A percentile compares a stretch with the other conserved stretches of the same genome.
phyloP scores from a whole-genome alignment of 805 yeast genomes.

The Starmerella geochares region DNA sequence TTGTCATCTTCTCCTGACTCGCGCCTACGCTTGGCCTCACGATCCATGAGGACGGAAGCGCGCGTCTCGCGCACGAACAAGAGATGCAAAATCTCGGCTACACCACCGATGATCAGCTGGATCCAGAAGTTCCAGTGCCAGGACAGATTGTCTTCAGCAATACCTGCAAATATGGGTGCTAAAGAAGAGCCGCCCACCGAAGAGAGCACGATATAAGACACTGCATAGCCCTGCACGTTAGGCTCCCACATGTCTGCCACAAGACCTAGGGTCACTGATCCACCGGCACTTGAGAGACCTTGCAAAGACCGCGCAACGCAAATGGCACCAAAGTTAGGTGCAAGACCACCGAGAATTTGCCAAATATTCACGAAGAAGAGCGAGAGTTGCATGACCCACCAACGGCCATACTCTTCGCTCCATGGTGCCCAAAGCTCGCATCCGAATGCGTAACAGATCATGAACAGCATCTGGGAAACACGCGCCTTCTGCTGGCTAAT shows the following conservation, averaged over 20 bases:
- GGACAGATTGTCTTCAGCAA: constrained; percentile 38
- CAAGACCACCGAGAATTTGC: constrained; percentile 50
- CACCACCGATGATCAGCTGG: constrained; percentile 45
- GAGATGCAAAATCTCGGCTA: constrained; percentile 34
- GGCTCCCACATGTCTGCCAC: constrained; percentile 45
- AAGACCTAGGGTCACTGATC: constrained; percentile 51
- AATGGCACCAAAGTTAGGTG: constrained; percentile 45
- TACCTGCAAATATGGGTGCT: constrained; percentile 43
- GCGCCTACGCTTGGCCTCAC: constrained; percentile 35
- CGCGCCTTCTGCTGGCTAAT: constrained; percentile 38
- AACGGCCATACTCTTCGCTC: constrained; percentile 57
- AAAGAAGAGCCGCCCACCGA: constrained; percentile 45
- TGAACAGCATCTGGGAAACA: constrained; percentile 43
- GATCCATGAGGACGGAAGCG: constrained; percentile 31
- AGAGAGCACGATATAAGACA: constrained; percentile 42
- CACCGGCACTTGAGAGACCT: constrained; percentile 49
- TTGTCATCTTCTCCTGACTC: constrained; percentile 31
- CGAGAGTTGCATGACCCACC: constrained; percentile 45
- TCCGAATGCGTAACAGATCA: constrained; percentile 48
- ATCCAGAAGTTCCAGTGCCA: constrained; percentile 65
- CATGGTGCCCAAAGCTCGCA: constrained; percentile 54
- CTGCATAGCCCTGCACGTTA: constrained; percentile 39
- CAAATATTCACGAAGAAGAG: constrained; percentile 38
- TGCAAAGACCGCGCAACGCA: constrained; percentile 51
- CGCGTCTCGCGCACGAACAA: constrained; percentile 35